A percentile compares a stretch with the other conserved stretches of the same genome.
phyloP scores from a whole-genome alignment of 2,329 filamentous ascomycete species.

The Xylariaceae sp. region DNA sequence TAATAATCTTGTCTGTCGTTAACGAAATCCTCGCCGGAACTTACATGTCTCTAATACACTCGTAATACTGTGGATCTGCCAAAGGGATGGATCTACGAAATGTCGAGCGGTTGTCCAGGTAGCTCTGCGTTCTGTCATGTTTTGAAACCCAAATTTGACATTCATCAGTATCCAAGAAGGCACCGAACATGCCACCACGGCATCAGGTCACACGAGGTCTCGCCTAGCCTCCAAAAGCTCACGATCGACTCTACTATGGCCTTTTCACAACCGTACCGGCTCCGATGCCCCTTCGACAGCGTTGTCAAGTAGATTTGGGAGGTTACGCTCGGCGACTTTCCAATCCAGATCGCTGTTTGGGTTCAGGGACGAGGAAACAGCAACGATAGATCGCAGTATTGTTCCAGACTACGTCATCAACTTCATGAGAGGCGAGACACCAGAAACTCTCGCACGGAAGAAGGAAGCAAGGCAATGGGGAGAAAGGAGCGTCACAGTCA shows the following conservation, averaged over 20 bases:
- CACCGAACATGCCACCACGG: constrained; percentile 27
- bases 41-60: constrained; percentile 21
- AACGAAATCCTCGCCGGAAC: constrained; percentile 9
- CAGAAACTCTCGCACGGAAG: constrained; percentile 48
- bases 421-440: constrained; percentile 55
- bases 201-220: constrained; percentile 24
- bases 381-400: constrained; percentile 41
- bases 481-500: constrained; percentile 33
- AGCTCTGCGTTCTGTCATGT: constrained; percentile 17
- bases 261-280: constrained; percentile 28
- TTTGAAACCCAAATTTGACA: constrained; percentile 19
- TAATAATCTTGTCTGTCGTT: constrained; percentile 12
- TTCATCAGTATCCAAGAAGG: constrained; percentile 25
- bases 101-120: constrained; percentile 30
- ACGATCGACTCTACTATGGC: constrained; percentile 30
- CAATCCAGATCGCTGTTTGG: constrained; percentile 29
- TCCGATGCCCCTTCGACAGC: constrained; percentile 28
- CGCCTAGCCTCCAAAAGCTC: constrained; percentile 25
- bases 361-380: constrained; percentile 26
- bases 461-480: constrained; percentile 37
- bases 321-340: constrained; percentile 26
- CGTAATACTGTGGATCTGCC: constrained; percentile 12
- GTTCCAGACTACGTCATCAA: constrained; percentile 56
- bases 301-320: constrained; percentile 24
- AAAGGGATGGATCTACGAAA: constrained; percentile 26